Conservation (phyloP, 2,329 filamentous ascomycete species). For the Calonectria crousiana region DNA sequence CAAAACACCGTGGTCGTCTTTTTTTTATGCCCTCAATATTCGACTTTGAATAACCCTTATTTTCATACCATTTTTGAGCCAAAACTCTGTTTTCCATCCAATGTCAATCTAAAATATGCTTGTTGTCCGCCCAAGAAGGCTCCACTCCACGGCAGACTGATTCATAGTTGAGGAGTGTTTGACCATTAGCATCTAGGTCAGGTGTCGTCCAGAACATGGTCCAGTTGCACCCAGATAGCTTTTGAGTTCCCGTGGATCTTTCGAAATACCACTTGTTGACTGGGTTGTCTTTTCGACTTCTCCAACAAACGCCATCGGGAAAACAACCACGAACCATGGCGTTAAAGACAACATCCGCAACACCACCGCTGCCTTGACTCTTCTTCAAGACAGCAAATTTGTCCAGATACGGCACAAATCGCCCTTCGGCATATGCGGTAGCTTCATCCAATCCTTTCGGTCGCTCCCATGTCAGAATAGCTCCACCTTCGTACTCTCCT, state of each 20-base stretch:
- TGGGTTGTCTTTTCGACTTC: constrained; percentile 89
- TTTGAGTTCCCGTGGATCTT: constrained; percentile 84
- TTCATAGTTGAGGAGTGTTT: constrained; percentile 76
- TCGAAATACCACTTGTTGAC: constrained; percentile 99
- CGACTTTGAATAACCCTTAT: background rate
- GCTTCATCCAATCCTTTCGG: constrained; percentile 72
- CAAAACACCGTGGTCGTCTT: background rate
- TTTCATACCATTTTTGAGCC: background rate
- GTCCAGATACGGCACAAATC: constrained; percentile 92
- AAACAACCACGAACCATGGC: constrained; percentile 94
- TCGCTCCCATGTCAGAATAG: constrained; percentile 93
- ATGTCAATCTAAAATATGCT: constrained; percentile 67
- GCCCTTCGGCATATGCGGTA: constrained; percentile 64
- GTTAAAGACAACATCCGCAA: constrained; percentile 96
- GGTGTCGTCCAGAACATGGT: constrained; percentile 98
- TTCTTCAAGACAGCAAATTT: constrained; percentile 95
- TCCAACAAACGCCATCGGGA: constrained; percentile 90
- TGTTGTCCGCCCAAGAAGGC: constrained; percentile 73
- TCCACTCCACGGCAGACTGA: constrained; percentile 76
- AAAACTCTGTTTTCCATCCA: background rate
- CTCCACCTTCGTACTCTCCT: constrained; percentile 95
- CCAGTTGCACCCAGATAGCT: constrained; percentile 87
- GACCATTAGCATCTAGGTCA: constrained; percentile 67
- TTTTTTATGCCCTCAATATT: background rate
- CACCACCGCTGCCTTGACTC: constrained; percentile 89